phyloP scores from a whole-genome alignment of 2,329 filamentous ascomycete genomes.

The Ascochyta viciae-villosae region DNA sequence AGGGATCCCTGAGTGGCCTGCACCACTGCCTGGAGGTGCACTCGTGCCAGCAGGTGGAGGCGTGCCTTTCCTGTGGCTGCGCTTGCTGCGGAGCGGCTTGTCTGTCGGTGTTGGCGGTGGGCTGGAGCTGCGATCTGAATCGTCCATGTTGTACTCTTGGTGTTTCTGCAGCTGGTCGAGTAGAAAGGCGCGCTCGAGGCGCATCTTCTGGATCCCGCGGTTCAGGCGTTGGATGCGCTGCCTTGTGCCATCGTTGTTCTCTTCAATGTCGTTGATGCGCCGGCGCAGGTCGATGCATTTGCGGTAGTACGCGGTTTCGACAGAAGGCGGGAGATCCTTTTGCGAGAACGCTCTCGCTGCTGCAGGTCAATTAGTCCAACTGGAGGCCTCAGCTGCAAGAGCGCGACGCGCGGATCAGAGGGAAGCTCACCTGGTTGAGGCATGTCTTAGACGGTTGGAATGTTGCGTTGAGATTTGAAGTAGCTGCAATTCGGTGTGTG shows the following conservation, averaged over 20 bases:
- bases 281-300: constrained; percentile 97
- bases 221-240: constrained; percentile 80
- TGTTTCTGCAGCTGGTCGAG: constrained; percentile 57
- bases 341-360: constrained; percentile 41
- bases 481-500: background rate
- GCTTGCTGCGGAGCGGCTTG: constrained; percentile 77
- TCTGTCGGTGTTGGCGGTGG: constrained; percentile 83
- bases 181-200: constrained; percentile 76
- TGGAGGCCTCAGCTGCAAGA: constrained; percentile 1
- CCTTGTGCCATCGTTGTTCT: constrained; percentile 84
- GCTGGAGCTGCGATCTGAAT: constrained; percentile 80
- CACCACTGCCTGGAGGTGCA: background rate
- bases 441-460: constrained; percentile 17
- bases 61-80: constrained; percentile 62
- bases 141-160: constrained; percentile 57
- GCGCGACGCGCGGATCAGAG: constrained; percentile 9
- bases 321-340: constrained; percentile 75
- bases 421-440: constrained; percentile 30
- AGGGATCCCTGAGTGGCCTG: constrained; percentile 9
- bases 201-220: constrained; percentile 88
- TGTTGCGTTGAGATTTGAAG: background rate
- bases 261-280: constrained; percentile 88
- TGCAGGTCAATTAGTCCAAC: background rate
- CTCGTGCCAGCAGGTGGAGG: constrained; percentile 34
- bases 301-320: constrained; percentile 92